phyloP scores from a whole-genome alignment of 495 filamentous ascomycete species.

The Penicillium coprophilum region DNA sequence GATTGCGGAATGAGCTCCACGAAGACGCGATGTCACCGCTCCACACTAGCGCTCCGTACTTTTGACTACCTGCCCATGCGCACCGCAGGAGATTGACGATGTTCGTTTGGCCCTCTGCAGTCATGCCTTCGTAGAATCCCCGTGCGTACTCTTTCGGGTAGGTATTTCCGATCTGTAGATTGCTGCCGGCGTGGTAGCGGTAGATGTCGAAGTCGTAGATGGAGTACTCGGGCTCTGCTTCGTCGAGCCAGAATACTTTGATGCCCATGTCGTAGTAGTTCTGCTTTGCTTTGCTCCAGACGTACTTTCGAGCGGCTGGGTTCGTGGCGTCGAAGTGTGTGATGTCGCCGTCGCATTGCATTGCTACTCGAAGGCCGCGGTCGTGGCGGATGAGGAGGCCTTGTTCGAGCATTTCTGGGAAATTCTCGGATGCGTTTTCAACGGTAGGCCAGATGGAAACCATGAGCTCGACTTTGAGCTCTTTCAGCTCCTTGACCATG shows the following conservation, averaged over 20 bases:
- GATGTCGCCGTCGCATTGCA: constrained; percentile 54
- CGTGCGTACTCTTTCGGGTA: constrained; percentile 55
- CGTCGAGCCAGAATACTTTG: constrained; percentile 60
- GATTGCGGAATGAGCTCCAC: constrained; percentile 53
- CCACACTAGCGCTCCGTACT: constrained; percentile 61
- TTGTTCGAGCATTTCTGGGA: constrained; percentile 52
- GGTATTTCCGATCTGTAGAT: constrained; percentile 54
- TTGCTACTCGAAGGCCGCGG: constrained; percentile 50
- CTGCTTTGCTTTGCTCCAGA: constrained; percentile 55
- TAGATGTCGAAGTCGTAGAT: constrained; percentile 61
- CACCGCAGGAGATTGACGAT: constrained; percentile 59
- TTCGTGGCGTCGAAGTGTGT: constrained; percentile 59
- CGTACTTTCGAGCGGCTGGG: constrained; percentile 46
- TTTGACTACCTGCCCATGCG: constrained; percentile 59
- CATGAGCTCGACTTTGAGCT: constrained; percentile 55
- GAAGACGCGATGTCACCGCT: constrained; percentile 58
- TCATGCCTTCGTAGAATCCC: constrained; percentile 57
- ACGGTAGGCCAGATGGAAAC: constrained; percentile 62
- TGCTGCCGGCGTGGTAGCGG: constrained; percentile 54
- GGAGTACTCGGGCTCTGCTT: constrained; percentile 59
- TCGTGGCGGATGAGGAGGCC: constrained; percentile 55
- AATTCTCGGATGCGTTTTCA: constrained; percentile 52
- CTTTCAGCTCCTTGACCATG: constrained; percentile 55
- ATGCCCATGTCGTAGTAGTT: constrained; percentile 61
- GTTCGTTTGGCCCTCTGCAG: constrained; percentile 43